Evolutionary conservation across 306 rosid species (phyloP).

Genomic region (Casuarina cunninghamiana): DNA sequence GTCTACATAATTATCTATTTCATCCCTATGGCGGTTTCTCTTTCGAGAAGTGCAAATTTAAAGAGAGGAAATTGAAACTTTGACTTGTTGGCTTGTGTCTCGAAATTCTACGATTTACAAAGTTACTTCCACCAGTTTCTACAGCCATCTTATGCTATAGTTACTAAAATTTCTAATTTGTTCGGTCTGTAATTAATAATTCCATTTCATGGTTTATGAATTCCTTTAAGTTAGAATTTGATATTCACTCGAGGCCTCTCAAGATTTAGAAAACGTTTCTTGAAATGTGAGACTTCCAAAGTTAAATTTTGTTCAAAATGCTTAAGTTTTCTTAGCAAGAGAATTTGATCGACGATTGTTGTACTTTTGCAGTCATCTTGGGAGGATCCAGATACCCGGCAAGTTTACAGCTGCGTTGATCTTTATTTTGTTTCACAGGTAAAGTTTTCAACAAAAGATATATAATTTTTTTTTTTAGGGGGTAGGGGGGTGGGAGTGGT

Average conservation of each 20-base stretch:
- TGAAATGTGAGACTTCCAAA: background rate
- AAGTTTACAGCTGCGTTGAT: constrained; percentile 72
- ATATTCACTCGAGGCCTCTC: background rate
- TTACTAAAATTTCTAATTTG: no score
- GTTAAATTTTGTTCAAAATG: constrained; percentile 4
- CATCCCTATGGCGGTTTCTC: background rate
- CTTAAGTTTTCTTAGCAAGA: background rate
- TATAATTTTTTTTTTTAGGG: background rate
- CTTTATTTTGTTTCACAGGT: constrained; percentile 95
- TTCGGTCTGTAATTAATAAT: background rate
- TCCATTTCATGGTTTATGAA: background rate
- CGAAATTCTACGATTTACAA: background rate
- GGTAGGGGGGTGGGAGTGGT: background rate
- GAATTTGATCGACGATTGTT: constrained; percentile 27
- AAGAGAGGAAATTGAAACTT: background rate
- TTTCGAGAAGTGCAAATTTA: background rate
- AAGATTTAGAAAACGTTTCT: background rate
- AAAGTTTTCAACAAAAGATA: constrained; percentile 1
- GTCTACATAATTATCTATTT: background rate
- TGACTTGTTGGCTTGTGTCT: background rate
- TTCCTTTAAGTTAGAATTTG: no score
- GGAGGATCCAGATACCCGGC: constrained; percentile 72
- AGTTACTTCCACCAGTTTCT: background rate
- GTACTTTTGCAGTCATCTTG: constrained; percentile 73
- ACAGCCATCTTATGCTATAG: background rate